Percentiles rank a stretch among this genome's conserved stretches.
Evolutionary conservation across 2,329 filamentous ascomycete genomes (phyloP).

Genomic region (Sporothrix brunneoviolacea): DNA sequence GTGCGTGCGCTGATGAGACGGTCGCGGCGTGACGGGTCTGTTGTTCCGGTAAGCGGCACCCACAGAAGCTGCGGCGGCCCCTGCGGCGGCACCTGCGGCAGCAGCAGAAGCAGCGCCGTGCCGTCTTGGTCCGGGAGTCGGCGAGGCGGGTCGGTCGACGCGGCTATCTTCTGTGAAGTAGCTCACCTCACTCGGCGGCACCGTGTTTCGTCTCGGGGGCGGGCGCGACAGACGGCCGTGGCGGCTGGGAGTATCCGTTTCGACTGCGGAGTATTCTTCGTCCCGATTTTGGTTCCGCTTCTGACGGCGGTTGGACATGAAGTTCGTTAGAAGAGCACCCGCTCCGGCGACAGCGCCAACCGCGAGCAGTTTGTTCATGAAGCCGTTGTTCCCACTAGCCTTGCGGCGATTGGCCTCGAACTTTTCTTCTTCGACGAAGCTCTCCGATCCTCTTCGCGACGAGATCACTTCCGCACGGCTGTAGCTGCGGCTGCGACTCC

Average conservation of each 20-base stretch:
- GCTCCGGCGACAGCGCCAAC: conserved; percentile 57
- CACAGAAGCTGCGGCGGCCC: conserved; percentile 25
- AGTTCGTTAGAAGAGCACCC: conserved; percentile 53
- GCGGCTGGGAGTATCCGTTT: conserved; percentile 53
- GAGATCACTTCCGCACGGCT: conserved; percentile 42
- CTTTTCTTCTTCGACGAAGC: conserved; percentile 59
- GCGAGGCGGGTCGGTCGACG: conserved; percentile 31
- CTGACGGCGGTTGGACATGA: conserved; percentile 47
- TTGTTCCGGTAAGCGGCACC: conserved; percentile 32
- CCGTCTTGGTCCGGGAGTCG: conserved; percentile 37
- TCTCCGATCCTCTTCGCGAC: conserved; percentile 48
- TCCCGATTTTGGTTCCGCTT: conserved; percentile 35
- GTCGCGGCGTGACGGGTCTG: conserved; percentile 41
- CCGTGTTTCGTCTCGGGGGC: conserved; percentile 19
- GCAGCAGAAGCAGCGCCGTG: neutral
- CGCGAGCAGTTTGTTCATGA: conserved; percentile 54
- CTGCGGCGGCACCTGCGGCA: conserved; percentile 28
- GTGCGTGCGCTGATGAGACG: conserved; percentile 38
- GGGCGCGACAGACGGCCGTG: conserved; percentile 25
- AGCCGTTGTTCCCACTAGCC: conserved; percentile 41
- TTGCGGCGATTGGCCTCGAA: conserved; percentile 43
- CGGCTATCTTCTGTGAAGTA: conserved; percentile 26
- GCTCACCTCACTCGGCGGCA: conserved; percentile 43
- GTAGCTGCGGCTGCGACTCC: conserved; percentile 24
- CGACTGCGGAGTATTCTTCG: conserved; percentile 57